These are phyloP conservation scores for Bryoglossum gracile DNA, from an alignment of 495 filamentous ascomycete species.

Conservation along the genomic window DNA sequence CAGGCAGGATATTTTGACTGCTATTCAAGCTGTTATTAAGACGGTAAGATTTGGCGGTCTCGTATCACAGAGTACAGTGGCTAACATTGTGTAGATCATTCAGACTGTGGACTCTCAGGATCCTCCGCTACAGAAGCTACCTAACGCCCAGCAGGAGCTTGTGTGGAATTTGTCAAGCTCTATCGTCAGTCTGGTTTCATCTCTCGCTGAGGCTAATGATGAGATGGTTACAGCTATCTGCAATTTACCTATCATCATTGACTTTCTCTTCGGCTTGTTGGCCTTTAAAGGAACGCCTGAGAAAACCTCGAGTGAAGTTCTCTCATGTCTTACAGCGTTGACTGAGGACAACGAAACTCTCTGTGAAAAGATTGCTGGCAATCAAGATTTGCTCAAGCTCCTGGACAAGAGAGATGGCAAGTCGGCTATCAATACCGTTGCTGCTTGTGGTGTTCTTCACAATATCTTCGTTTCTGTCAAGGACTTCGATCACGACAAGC, in stretches of 20 bases:
- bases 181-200: slow-evolving; percentile 35
- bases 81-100: slow-evolving; percentile 30
- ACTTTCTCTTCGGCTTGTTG: slow-evolving; percentile 44
- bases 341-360: too few species aligned
- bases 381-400: neutral
- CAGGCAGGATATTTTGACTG: slow-evolving; percentile 48
- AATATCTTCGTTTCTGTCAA: slow-evolving; percentile 40
- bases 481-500: slow-evolving; percentile 42
- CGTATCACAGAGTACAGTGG: neutral
- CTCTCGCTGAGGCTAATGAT: slow-evolving; percentile 43
- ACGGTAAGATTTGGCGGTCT: slow-evolving; percentile 32
- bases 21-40: slow-evolving; percentile 42
- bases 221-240: slow-evolving; percentile 46
- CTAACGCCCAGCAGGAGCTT: slow-evolving; percentile 42
- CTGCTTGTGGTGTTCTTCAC: slow-evolving; percentile 46
- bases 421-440: slow-evolving; percentile 29
- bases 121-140: slow-evolving; percentile 32
- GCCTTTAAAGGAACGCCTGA: slow-evolving; percentile 31
- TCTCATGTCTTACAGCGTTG: slow-evolving; percentile 45
- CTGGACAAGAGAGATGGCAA: neutral
- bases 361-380: neutral
- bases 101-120: slow-evolving; percentile 34
- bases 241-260: slow-evolving; percentile 36
- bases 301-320: slow-evolving; percentile 30
- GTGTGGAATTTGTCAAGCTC: slow-evolving; percentile 43